These are phyloP conservation scores for Fragilaria crotonensis DNA, from an alignment of 108 stramenopile genomes.

Conservation along the genomic window DNA sequence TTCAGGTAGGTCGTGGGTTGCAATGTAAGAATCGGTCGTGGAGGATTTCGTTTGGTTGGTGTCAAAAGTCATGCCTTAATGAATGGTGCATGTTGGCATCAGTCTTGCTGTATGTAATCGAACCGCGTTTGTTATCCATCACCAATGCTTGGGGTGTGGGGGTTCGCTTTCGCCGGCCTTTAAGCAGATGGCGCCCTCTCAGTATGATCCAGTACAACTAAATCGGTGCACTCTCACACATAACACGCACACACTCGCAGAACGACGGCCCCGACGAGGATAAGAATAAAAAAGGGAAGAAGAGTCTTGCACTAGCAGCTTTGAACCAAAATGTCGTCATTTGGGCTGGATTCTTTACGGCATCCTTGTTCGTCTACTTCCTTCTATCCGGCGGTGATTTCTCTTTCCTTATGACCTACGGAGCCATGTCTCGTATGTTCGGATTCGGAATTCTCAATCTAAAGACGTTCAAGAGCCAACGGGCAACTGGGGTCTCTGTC, in stretches of 20 bases:
- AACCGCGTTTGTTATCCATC: no score
- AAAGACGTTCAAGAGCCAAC: conserved; percentile 75
- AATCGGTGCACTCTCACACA: no score
- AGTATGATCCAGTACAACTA: no score
- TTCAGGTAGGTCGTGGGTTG: background rate
- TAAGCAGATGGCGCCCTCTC: no score
- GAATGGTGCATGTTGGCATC: no score
- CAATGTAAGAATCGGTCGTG: no score
- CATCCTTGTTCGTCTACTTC: conserved; percentile 88
- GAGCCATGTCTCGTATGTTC: conserved; percentile 94
- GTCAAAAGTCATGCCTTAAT: no score
- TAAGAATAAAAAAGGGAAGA: conserved; percentile 54
- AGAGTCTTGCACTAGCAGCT: conserved; percentile 75
- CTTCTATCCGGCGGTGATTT: conserved; percentile 92
- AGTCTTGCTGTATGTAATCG: no score
- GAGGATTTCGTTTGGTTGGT: no score
- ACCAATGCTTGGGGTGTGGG: no score
- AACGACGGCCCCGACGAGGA: conserved; percentile 39
- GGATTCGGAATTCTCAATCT: conserved; percentile 93
- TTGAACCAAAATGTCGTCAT: conserved; percentile 83
- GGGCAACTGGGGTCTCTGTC: conserved; percentile 85
- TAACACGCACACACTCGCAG: no score
- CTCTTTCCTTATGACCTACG: conserved; percentile 97
- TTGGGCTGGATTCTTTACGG: conserved; percentile 91
- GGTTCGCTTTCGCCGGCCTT: no score